Base-by-base conservation (phyloP, 768 basidiomycete genomes). In the Cyathus striatus region DNA sequence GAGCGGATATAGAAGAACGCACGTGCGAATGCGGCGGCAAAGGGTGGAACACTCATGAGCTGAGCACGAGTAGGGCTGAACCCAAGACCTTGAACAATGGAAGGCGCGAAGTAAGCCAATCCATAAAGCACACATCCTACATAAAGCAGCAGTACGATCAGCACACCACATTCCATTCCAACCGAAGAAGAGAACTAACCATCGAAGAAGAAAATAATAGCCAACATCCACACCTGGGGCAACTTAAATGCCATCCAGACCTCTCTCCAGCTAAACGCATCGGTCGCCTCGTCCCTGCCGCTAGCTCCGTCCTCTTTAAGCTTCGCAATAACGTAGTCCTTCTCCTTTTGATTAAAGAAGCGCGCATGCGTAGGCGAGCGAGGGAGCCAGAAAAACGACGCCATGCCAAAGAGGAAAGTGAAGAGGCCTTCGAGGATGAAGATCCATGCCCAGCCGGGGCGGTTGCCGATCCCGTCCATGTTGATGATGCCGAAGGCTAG, bases 401-500 rank as follows among this genome's bases (percentile, higher is more conserved):
- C 22, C 3, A 75, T 23, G 5, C 83, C 86, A 46, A 82, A 77
- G 2, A 74, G 37, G 43, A 78, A 62, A 0, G 84, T 85, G 58
- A 88, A 78, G 2, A 74, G 59, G 1, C 86, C 86, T 59, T 86
- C 77, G 23, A 82, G 61, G 41, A 81, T 78, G 56, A 82, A 81
- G 38, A 84, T 75, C 83, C 80, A 86, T 13, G 74, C 66, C 83
- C 83, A 86, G 2, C 81, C 83, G 3, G 72, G 67, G 30, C 70
- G 70, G 2, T 68, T 59, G 0, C 71, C 68, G 7, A 75, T 58
- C 9, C 81, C 80, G 38, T 83, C 54, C 74, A 87, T 79, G 27
- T 78, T 65, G 42, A 78, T 70, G 52, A 89, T 83, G 1, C 76
- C 81, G 35, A 73, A 69, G 0, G 85, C 83, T 18, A 89, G 70